These are phyloP conservation scores for Bruguiera parviflora DNA, from an alignment of 345 rosid species.

Conservation along the genomic window DNA sequence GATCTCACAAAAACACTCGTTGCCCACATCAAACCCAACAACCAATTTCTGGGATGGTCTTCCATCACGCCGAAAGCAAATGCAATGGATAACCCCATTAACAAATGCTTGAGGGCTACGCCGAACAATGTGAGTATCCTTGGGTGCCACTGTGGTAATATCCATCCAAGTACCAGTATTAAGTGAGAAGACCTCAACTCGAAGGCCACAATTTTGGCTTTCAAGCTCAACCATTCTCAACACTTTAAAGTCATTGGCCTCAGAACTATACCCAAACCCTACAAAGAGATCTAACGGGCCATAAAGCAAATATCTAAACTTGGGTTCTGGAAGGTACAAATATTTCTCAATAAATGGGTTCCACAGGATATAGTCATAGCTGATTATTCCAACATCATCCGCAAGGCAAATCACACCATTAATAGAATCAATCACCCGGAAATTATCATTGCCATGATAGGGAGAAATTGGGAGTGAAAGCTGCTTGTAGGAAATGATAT, in stretches of 20 bases:
- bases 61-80: not conserved
- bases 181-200: not conserved
- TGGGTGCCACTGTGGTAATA: too few relatives aligned
- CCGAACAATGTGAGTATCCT: too few relatives aligned
- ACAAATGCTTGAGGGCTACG: too few relatives aligned
- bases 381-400: not conserved
- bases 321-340: not conserved
- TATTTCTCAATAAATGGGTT: not conserved
- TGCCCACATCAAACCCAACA: not conserved
- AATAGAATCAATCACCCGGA: not conserved
- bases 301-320: too few relatives aligned
- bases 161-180: not conserved
- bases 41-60: too few relatives aligned
- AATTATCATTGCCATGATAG: not conserved
- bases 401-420: not conserved
- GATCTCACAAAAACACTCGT: not conserved
- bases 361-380: not conserved
- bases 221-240: too few relatives aligned
- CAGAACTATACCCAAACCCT: too few relatives aligned
- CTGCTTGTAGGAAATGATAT: not conserved
- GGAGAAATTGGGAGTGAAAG: not conserved
- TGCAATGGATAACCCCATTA: not conserved
- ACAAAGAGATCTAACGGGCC: too few relatives aligned
- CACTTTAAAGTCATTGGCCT: too few relatives aligned
- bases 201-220: not conserved